These are phyloP conservation scores for Hirschioporus abietinus DNA, from an alignment of 768 basidiomycete species.

Conservation along the genomic window DNA sequence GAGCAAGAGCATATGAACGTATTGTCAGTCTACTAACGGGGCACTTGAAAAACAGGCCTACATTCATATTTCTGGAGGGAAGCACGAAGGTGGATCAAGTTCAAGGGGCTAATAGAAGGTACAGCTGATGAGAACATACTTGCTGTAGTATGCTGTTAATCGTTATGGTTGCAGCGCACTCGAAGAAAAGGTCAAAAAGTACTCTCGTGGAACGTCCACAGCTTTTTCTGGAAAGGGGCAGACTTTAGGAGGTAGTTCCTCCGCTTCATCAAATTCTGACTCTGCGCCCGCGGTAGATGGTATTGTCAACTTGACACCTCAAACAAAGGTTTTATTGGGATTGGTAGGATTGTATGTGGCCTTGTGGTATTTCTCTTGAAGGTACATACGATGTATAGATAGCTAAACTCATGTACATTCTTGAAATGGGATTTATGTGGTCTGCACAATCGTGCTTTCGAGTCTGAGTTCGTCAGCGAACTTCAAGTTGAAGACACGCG, in stretches of 20 bases:
- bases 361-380: conserved; percentile 37
- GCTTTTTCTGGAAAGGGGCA: conserved; percentile 72
- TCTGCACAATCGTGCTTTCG: no score
- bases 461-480: no score
- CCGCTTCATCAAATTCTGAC: conserved; percentile 24
- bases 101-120: conserved; percentile 67
- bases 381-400: not conserved
- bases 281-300: conserved; percentile 29
- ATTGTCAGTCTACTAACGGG: not conserved
- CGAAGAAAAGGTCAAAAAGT: conserved; percentile 51
- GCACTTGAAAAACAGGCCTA: conserved; percentile 52
- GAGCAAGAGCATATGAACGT: conserved; percentile 19
- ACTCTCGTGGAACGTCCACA: conserved; percentile 35
- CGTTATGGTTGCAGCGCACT: conserved; percentile 41
- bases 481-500: no score
- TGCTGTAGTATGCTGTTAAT: conserved; percentile 2
- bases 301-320: conserved; percentile 55
- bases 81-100: conserved; percentile 63
- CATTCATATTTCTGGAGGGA: conserved; percentile 75
- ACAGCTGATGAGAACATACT: conserved; percentile 9
- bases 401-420: not conserved
- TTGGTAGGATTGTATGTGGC: conserved; percentile 60
- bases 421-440: not conserved
- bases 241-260: conserved; percentile 49
- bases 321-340: conserved; percentile 58